Conservation (phyloP, 192 early-diverging fungal genomes). For the Coemansia sp. region DNA sequence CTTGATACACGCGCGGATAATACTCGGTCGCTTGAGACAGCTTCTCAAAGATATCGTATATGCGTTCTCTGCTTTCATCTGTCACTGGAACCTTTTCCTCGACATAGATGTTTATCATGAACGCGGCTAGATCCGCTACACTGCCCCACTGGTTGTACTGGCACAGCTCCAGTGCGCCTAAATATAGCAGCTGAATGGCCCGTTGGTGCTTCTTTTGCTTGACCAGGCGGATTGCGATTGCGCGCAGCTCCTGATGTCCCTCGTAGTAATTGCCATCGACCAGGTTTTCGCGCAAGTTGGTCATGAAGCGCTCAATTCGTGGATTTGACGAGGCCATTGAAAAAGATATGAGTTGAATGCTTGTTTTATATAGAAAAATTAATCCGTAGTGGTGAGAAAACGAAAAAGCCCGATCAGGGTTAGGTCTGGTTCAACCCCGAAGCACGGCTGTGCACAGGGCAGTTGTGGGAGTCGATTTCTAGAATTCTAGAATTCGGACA, state of each 20-base stretch:
- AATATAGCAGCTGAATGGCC: constrained; percentile 76
- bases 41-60: constrained; percentile 65
- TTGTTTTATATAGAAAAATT: constrained; percentile 8
- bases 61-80: constrained; percentile 64
- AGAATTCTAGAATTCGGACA: constrained; percentile 1
- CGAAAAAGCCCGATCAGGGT: not conserved
- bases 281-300: constrained; percentile 68
- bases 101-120: constrained; percentile 82
- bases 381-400: not conserved
- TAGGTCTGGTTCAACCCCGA: not conserved
- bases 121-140: constrained; percentile 78
- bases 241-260: constrained; percentile 96
- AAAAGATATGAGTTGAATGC: not conserved
- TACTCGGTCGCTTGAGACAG: constrained; percentile 59
- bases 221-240: constrained; percentile 85
- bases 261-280: constrained; percentile 92
- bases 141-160: constrained; percentile 78
- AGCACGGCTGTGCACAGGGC: constrained; percentile 1
- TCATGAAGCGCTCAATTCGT: constrained; percentile 53
- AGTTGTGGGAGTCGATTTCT: not conserved
- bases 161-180: constrained; percentile 75
- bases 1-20: constrained; percentile 46
- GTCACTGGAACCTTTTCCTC: constrained; percentile 66
- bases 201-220: constrained; percentile 80
- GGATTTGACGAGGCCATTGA: constrained; percentile 30